Evolutionary conservation across 2,329 filamentous ascomycete species (phyloP), one percentile per base, ranked within the genome.

Genomic region (Trichoderma citrinoviride): DNA sequence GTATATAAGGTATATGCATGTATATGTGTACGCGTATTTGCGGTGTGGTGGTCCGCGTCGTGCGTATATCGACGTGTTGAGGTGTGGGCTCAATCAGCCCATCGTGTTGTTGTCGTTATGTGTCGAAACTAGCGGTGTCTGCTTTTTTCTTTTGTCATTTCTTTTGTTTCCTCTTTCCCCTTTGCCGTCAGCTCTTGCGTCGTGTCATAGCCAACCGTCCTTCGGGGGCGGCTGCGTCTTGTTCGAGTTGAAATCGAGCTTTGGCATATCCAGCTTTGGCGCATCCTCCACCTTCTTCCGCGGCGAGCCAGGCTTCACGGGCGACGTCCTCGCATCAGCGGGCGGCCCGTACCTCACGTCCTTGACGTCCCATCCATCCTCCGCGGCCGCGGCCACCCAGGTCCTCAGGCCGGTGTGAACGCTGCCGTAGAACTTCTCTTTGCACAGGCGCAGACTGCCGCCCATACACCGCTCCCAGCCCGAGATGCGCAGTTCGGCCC

Each of bases 381-480:
- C 93, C 29, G 82, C 83, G 0, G 92, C 93, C 0, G 94, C 95
- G 0, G 89, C 89, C 19, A 97, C 90, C 93, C 94, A 99, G 7
- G 91, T 93, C 62, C 90, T 87, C 68, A 98, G 82, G 2, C 89
- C 92, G 71, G 94, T 92, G 75, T 99, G 95, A 4, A 99, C 91
- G 55, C 90, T 88, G 2, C 91, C 90, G 75, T 99, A 98, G 76
- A 98, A 97, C 76, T 98, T 98, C 77, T 97, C 93, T 76, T 98
- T 99, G 82, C 94, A 98, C 17, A 94, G 89, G 5, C 95, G 87
- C 67, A 98, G 80, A 65, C 88, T 94, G 23, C 86, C 85, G 17
- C 93, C 93, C 83, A 98, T 91, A 70, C 90, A 88, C 70, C 93
- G 93, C 77, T 99, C 95, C 81, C 93, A 96, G 7, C 95, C 94